Percentiles rank a stretch among this genome's conserved stretches.
These are phyloP conservation scores for Lecanicillium sp. DNA, from an alignment of 2,329 filamentous ascomycete species.

Conservation along the genomic window DNA sequence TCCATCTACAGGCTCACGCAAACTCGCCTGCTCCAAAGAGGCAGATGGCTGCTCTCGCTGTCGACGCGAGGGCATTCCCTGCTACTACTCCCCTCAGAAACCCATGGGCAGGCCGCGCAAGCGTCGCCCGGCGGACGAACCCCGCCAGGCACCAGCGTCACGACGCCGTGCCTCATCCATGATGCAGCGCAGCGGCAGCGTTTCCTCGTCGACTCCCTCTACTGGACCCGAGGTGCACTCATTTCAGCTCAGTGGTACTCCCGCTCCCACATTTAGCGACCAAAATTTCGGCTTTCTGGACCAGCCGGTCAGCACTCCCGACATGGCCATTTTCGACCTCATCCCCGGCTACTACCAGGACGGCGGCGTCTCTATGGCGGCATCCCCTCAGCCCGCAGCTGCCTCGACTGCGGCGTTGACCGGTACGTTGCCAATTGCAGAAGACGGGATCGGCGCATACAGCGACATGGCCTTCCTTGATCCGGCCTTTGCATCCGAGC, in stretches of 20 bases:
- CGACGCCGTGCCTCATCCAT: not conserved
- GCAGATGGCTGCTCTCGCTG: slow-evolving; percentile 54
- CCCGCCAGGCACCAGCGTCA: not conserved
- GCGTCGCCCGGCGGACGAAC: slow-evolving; percentile 34
- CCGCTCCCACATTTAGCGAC: slow-evolving; percentile 19
- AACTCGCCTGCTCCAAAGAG: slow-evolving; percentile 61
- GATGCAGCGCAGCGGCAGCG: slow-evolving; percentile 2
- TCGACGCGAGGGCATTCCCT: slow-evolving; percentile 48
- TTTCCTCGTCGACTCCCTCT: not conserved
- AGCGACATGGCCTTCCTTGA: slow-evolving; percentile 4
- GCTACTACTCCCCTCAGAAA: slow-evolving; percentile 60
- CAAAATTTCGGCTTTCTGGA: slow-evolving; percentile 31
- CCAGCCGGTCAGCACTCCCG: slow-evolving; percentile 19
- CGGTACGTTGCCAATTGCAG: not conserved
- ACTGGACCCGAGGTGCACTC: not conserved
- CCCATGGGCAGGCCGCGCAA: slow-evolving; percentile 61
- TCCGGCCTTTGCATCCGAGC: not conserved
- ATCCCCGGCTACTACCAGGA: slow-evolving; percentile 15
- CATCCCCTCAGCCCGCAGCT: not conserved
- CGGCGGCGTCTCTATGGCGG: not conserved
- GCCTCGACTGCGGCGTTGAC: not conserved
- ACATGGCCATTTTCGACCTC: slow-evolving; percentile 33
- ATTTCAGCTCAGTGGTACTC: not conserved
- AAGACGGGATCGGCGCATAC: not conserved
- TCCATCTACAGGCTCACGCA: slow-evolving; percentile 45